Evolutionary conservation across 768 basidiomycete genomes (phyloP), one percentile per base, ranked within the genome.

Genomic region (Flagelloscypha sp.): DNA sequence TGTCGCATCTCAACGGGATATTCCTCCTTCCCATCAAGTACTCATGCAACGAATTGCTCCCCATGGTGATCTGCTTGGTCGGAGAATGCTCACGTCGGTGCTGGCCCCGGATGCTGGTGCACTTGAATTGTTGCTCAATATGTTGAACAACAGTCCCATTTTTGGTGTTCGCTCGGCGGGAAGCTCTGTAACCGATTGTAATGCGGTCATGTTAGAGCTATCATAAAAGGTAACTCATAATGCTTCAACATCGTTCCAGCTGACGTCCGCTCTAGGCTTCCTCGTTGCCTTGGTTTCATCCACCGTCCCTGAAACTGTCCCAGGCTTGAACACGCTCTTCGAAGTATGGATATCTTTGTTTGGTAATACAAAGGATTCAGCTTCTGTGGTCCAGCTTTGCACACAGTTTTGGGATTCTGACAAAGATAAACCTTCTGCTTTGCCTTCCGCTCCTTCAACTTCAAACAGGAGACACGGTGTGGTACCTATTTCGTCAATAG

Each of bases 371-470:
- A 79, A 76, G 45, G 61, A 76, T 62, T 54, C 61, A 52, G 52
- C 58, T 39, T 74, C 84, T 19, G 67, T 84, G 17, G 63, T 72
- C 8, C 74, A 73, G 3, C 77, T 94, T 40, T 84, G 81, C 44
- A 62, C 69, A 5, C 86, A 92, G 45, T 93, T 76, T 54, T 97
- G 92, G 89, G 67, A 77, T 35, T 66, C 62, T 2, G 88, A 92
- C 49, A 84, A 78, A 75, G 61, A 74, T 24, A 64, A 69, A 24
- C n/a, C n/a, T n/a, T n/a, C n/a, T n/a, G n/a, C n/a, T n/a, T n/a
- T n/a, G n/a, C n/a, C n/a, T n/a, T n/a, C n/a, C n/a, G n/a, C n/a
- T n/a, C n/a, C n/a, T n/a, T n/a, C n/a, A n/a, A n/a, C n/a, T n/a
- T n/a, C n/a, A n/a, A n/a, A n/a, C n/a, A n/a, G n/a, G n/a, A n/a